Conservation (phyloP, 2,329 filamentous ascomycete species). For the Cercospora sp. region DNA sequence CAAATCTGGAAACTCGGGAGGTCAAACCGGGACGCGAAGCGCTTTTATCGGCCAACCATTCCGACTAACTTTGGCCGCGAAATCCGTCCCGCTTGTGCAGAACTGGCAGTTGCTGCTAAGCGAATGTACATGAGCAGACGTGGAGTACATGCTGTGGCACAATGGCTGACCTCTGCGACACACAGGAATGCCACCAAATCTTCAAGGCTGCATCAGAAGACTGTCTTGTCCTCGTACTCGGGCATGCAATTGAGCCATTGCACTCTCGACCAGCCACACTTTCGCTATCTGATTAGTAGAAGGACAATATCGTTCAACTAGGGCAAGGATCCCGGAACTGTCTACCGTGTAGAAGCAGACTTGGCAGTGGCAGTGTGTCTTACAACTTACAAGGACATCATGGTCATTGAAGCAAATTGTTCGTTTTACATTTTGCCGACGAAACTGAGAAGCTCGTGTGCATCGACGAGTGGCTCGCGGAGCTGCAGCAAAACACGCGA, state of each 20-base stretch:
- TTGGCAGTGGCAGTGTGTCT: background rate
- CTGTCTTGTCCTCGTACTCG: background rate
- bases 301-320: background rate
- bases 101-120: background rate
- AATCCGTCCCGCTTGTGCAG: background rate
- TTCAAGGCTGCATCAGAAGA: background rate
- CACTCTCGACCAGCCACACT: background rate
- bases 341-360: background rate
- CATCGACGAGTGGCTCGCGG: background rate
- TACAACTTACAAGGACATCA: background rate
- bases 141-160: background rate
- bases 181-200: background rate
- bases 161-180: background rate
- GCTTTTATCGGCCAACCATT: background rate
- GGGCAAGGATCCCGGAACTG: background rate
- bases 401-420: background rate
- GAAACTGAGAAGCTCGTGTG: background rate
- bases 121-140: background rate
- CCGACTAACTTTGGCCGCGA: background rate
- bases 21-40: background rate
- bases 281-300: background rate
- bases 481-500: background rate
- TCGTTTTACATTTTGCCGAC: background rate
- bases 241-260: background rate
- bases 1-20: background rate